phyloP scores from a whole-genome alignment of 306 rosid species.

The Myrica gale region DNA sequence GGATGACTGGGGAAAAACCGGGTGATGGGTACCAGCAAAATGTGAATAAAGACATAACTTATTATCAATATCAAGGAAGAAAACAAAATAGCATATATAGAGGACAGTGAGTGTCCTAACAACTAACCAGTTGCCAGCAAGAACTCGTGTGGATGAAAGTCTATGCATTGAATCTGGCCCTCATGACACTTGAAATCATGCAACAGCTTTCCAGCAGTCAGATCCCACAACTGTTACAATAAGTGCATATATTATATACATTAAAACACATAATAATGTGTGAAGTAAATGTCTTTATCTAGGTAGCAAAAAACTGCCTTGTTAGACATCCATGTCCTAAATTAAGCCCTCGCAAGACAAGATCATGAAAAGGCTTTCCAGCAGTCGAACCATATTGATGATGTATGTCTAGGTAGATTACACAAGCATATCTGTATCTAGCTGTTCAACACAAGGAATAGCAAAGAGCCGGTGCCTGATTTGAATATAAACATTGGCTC shows the following conservation, averaged over 20 bases:
- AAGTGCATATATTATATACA: constrained; percentile 13
- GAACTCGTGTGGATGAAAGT: constrained; percentile 95
- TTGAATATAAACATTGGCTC: background rate
- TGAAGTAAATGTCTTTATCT: background rate
- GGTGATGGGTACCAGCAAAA: background rate
- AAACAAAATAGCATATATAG: background rate
- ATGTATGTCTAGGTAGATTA: background rate
- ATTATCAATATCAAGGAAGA: background rate
- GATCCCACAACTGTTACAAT: constrained; percentile 86
- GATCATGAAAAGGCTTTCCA: constrained; percentile 4
- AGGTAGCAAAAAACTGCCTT: background rate
- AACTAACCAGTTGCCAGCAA: constrained; percentile 91
- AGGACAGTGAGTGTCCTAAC: background rate
- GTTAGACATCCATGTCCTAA: background rate
- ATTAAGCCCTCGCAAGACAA: background rate
- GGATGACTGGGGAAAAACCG: too few species aligned
- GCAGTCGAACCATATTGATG: background rate
- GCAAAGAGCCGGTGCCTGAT: background rate
- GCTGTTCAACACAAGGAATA: background rate
- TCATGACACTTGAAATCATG: constrained; percentile 95
- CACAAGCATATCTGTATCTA: background rate
- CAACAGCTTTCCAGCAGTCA: constrained; percentile 93
- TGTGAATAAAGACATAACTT: background rate
- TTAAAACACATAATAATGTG: background rate
- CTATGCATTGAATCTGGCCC: constrained; percentile 96